Percentiles rank a stretch among this genome's conserved stretches.
Evolutionary conservation across 1,139 yeast genomes (phyloP).

Genomic region (Zygosaccharomyces sapae): DNA sequence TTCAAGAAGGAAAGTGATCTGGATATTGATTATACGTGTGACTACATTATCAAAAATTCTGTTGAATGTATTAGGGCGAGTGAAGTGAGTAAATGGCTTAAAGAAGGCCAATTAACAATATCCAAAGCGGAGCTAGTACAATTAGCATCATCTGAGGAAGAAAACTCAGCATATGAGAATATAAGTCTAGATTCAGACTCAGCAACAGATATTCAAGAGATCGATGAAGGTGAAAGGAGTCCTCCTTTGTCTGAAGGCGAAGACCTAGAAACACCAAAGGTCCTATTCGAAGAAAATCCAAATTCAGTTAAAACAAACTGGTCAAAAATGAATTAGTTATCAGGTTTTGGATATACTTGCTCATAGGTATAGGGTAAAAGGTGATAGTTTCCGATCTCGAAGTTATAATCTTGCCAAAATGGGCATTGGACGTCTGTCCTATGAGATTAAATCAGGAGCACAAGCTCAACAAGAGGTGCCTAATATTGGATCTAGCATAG

Average conservation of each 20-base stretch:
- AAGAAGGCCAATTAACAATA: conserved; percentile 11
- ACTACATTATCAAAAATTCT: conserved; percentile 10
- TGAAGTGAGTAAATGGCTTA: conserved; percentile 17
- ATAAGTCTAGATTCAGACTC: conserved; percentile 4
- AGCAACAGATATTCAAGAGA: conserved; percentile 3
- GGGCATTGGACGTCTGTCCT: conserved; percentile 34
- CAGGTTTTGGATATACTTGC: conserved; percentile 39
- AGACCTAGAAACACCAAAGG: too few relatives aligned
- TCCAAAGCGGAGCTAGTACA: conserved; percentile 1
- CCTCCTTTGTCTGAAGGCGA: too few relatives aligned
- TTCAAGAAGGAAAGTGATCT: conserved; percentile 21
- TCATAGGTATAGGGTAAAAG: conserved; percentile 39
- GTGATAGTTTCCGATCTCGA: conserved; percentile 43
- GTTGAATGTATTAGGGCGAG: conserved; percentile 17
- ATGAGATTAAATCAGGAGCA: conserved; percentile 38
- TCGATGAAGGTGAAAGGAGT: conserved; percentile 3
- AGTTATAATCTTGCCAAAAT: conserved; percentile 48
- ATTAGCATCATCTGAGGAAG: not conserved
- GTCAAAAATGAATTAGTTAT: conserved; percentile 39
- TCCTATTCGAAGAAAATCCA: not conserved
- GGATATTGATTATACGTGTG: conserved; percentile 17
- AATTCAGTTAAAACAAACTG: not conserved
- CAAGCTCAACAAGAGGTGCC: conserved; percentile 42
- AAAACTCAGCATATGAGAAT: not conserved
- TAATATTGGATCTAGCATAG: conserved; percentile 46